phyloP scores from a whole-genome alignment of 768 basidiomycete genomes.

The Leccinum truebloodii region DNA sequence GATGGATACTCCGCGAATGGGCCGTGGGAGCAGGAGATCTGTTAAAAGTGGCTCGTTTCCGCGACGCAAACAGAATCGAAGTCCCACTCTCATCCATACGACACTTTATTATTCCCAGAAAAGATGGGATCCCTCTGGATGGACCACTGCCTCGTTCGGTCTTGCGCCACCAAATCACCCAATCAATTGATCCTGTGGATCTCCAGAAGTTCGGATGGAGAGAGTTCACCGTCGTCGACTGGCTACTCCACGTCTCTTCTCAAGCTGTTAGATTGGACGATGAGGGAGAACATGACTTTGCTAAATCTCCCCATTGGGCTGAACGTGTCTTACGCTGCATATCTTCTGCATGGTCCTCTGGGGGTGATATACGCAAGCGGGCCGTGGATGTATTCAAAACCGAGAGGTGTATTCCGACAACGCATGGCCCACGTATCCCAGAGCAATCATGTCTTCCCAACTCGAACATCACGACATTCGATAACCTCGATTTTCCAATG shows the following conservation, averaged over 20 bases:
- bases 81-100: slow-evolving; percentile 63
- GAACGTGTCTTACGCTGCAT: slow-evolving; percentile 70
- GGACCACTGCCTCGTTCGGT: slow-evolving; percentile 76
- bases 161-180: slow-evolving; percentile 59
- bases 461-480: background rate
- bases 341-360: slow-evolving; percentile 40
- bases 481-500: background rate
- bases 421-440: background rate
- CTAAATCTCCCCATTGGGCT: slow-evolving; percentile 65
- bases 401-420: background rate
- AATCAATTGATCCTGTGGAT: slow-evolving; percentile 49
- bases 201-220: slow-evolving; percentile 70
- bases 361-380: background rate
- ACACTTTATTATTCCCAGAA: slow-evolving; percentile 57
- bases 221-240: slow-evolving; percentile 70
- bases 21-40: background rate
- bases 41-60: slow-evolving; percentile 39
- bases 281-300: slow-evolving; percentile 56
- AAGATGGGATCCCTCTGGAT: slow-evolving; percentile 59
- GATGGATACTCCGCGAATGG: background rate
- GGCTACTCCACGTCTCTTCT: slow-evolving; percentile 63
- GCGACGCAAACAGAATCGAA: slow-evolving; percentile 46
- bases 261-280: slow-evolving; percentile 35
- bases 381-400: background rate
- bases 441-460: background rate